Base-by-base conservation (phyloP, 331 rosid genomes). In the Cydonia oblonga region DNA sequence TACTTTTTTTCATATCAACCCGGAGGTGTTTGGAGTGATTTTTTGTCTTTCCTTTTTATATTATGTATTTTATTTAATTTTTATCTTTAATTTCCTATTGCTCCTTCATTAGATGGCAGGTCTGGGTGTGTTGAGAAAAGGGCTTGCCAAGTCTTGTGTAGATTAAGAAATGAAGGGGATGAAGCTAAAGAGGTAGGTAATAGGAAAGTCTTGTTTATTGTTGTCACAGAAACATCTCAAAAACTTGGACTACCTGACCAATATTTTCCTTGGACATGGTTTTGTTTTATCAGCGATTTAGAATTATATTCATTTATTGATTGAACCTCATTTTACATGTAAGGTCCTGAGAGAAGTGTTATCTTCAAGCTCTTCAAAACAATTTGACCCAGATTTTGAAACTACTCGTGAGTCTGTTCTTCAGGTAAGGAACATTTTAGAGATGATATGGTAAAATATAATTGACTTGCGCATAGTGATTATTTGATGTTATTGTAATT, bases 271-370 rank as follows among this genome's bases (percentile, higher is more conserved):
- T 40, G 9, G 29, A 26, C 28, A 5, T 75, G 26, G 28, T 69
- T 52, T 68, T 22, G 22, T 12, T 18, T 25, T 49, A 52, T 71
- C 3, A 59, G 19, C 18, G 33, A 15, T 9, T 58, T 38, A 9
- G 29, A 71, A 71, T 33, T 70, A 16, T 7, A 4, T 42, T 24
- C 40, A 38, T n/a, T 12, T 71, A 35, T 38, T 52, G 29, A 68
- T 19, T 28, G 49, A 69, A 52, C 10, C 32, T 49, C 58, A 33
- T 63, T 58, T 60, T 76, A 22, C 73, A 32, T 80, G 53, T 26
- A 69, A 92, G 98, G 89, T 79, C 73, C 74, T 92, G 75, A 90
- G 83, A 79, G 96, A 90, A 76, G 87, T 87, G 61, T 87, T 92
- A 63, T 77, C 84, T 62, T 83, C 93, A 2, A 87, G 83, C 68